Evolutionary conservation across 2,329 filamentous ascomycete genomes (phyloP).

Genomic region (Elsinoe fawcettii): DNA sequence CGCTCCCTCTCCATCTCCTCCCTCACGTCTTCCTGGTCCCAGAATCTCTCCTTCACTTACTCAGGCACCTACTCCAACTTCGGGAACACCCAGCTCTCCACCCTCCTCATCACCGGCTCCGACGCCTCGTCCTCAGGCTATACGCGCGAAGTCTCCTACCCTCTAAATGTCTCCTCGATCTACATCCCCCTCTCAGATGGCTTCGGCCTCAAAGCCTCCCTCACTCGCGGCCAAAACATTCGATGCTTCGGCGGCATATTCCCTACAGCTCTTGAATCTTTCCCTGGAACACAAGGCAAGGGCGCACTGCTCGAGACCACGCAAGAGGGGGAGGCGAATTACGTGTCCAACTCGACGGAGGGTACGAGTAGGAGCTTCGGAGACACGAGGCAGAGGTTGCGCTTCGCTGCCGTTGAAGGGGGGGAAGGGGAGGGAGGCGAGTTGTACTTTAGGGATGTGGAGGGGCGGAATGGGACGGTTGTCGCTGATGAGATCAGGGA

Average conservation of each 20-base stretch:
- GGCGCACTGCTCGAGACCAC: slow-evolving; percentile 40
- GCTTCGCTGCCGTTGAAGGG: slow-evolving; percentile 42
- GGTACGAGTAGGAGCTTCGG: slow-evolving; percentile 47
- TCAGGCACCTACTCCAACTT: slow-evolving; percentile 47
- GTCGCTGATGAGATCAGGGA: slow-evolving; percentile 38
- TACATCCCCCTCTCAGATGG: slow-evolving; percentile 37
- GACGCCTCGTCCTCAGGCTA: slow-evolving; percentile 36
- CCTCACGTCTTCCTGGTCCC: slow-evolving; percentile 51
- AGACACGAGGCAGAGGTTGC: slow-evolving; percentile 49
- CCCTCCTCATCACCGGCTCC: slow-evolving; percentile 44
- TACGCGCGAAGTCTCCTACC: slow-evolving; percentile 48
- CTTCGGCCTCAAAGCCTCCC: slow-evolving; percentile 39
- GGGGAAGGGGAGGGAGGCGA: slow-evolving; percentile 24
- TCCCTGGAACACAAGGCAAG: slow-evolving; percentile 29
- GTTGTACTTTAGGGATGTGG: slow-evolving; percentile 53
- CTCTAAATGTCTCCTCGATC: slow-evolving; percentile 51
- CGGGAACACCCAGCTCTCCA: slow-evolving; percentile 48
- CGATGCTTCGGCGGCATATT: slow-evolving; percentile 45
- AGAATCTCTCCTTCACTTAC: slow-evolving; percentile 51
- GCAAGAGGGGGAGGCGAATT: slow-evolving; percentile 52
- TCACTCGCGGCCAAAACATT: slow-evolving; percentile 45
- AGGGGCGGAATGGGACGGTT: slow-evolving; percentile 48
- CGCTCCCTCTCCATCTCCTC: slow-evolving; percentile 50
- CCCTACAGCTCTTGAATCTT: slow-evolving; percentile 54
- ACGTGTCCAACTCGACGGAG: slow-evolving; percentile 41